Percentiles rank a stretch among this genome's conserved stretches.
Conservation (phyloP, 2,329 filamentous ascomycete genomes). For the Paecilomyces niveus region DNA sequence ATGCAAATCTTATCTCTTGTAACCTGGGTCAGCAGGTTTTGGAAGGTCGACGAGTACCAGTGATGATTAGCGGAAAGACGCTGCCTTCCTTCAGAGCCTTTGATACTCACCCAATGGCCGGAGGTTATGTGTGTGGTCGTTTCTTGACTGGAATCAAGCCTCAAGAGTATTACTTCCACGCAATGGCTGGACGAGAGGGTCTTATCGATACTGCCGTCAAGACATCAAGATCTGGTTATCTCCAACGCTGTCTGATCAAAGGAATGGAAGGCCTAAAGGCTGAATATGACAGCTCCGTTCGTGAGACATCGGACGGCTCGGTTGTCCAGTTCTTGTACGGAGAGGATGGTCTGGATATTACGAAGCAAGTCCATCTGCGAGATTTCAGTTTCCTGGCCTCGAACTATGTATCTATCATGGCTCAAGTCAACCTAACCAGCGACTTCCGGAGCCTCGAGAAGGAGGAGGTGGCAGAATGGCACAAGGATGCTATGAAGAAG, state of each 20-base stretch:
- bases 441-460: conserved; percentile 52
- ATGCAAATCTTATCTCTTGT: conserved; percentile 95
- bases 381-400: conserved; percentile 86
- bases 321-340: conserved; percentile 95
- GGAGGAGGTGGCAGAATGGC: conserved; percentile 57
- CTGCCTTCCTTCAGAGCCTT: conserved; percentile 89
- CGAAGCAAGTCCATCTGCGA: conserved; percentile 83
- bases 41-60: conserved; percentile 86
- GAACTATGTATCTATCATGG: conserved; percentile 74
- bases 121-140: conserved; percentile 88
- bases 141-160: conserved; percentile 97
- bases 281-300: conserved; percentile 87
- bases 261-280: conserved; percentile 94
- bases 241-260: conserved; percentile 96
- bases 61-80: conserved; percentile 97
- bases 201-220: conserved; percentile 98
- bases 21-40: conserved; percentile 95
- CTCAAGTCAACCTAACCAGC: conserved; percentile 63
- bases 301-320: conserved; percentile 79
- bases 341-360: conserved; percentile 89
- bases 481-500: conserved; percentile 67
- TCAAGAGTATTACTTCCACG: conserved; percentile 98
- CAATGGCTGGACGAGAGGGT: conserved; percentile 97
- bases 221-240: conserved; percentile 91
- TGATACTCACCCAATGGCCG: conserved; percentile 80